Base-by-base conservation (phyloP, 208 protist genomes). In the Porcisia deanei region DNA sequence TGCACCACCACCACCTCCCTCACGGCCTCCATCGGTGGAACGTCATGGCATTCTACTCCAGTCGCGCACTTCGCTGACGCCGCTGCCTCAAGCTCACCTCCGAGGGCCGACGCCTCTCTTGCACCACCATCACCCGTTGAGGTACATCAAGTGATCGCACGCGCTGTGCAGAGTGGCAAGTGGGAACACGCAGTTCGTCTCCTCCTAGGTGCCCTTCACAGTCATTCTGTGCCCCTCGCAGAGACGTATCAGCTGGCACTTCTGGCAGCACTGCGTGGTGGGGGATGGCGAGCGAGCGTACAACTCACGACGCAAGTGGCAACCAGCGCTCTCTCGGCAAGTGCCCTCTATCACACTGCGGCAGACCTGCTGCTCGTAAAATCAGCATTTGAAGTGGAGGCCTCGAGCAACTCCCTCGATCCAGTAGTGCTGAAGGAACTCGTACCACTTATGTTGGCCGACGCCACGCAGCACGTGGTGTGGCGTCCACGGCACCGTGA, bases 211-310 rank as follows among this genome's bases (percentile, higher is more conserved):
- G 86, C 91, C 6, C 53, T 91, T 4, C 64, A 76, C 30, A 83
- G 93, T 41, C 75, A 73, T 49, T 92, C 86, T 59, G 85, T 93
- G 39, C 91, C 91, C 3, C 86, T 89, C 2, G 58, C 88, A 43
- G 80, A 89, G 37, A 94, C 91, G 41, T 96, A 96, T 61, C 82
- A 81, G 25, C 66, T 85, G 37, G 81, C 91, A 22, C 79, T 96
- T 22, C 47, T 76, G 12, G 76, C 87, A 25, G 79, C 81, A 2
- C 63, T 89, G 6, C 85, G 58, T 3, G 72, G 79, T 49, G 82
- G 87, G 7, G 88, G 84, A 12, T 92, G 88, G 84, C 71, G 69
- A 9, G 64, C 83, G 1, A 77, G 71, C 22, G 84, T 91, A 34
- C 73, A 71, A 16, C 71, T 95, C 39, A 77, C 85, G 47, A 81